These are phyloP conservation scores for Coemansia sp. DNA, from an alignment of 192 early-diverging fungal species.

Conservation along the genomic window DNA sequence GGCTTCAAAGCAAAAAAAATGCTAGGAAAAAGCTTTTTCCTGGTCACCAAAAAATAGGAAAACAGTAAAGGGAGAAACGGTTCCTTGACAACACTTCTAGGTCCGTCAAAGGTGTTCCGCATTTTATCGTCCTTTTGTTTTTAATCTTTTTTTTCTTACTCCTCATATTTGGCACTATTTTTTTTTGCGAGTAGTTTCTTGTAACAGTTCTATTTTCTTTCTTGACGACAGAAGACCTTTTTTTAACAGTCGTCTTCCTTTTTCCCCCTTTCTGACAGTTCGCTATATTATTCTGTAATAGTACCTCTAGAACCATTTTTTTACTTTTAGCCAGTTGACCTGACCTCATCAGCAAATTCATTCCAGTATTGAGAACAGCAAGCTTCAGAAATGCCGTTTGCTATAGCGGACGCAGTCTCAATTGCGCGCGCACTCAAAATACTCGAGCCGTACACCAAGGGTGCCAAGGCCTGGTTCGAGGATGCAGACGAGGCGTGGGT, in stretches of 20 bases:
- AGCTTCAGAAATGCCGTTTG: constrained; percentile 25
- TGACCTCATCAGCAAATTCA: background rate
- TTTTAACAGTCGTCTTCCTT: background rate
- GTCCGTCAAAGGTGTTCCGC: too few relatives aligned
- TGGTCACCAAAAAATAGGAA: too few relatives aligned
- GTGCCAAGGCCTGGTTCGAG: constrained; percentile 84
- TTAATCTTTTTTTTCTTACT: background rate
- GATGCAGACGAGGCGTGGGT: constrained; percentile 86
- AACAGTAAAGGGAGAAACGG: too few relatives aligned
- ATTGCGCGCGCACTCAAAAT: constrained; percentile 48
- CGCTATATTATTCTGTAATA: background rate
- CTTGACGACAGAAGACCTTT: background rate
- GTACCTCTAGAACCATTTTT: background rate
- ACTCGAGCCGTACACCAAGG: constrained; percentile 69
- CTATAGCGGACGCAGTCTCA: constrained; percentile 25
- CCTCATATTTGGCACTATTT: background rate
- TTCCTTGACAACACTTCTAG: background rate
- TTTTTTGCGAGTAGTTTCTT: background rate
- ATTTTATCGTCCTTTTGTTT: background rate
- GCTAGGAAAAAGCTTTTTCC: too few relatives aligned
- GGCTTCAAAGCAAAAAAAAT: too few relatives aligned
- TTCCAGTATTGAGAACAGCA: too few relatives aligned
- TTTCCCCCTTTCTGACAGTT: background rate
- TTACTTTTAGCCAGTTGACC: background rate
- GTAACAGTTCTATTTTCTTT: background rate